These are phyloP conservation scores for Carex myosuroides DNA, from an alignment of 176 grass and related monocot genomes.

Conservation along the genomic window DNA sequence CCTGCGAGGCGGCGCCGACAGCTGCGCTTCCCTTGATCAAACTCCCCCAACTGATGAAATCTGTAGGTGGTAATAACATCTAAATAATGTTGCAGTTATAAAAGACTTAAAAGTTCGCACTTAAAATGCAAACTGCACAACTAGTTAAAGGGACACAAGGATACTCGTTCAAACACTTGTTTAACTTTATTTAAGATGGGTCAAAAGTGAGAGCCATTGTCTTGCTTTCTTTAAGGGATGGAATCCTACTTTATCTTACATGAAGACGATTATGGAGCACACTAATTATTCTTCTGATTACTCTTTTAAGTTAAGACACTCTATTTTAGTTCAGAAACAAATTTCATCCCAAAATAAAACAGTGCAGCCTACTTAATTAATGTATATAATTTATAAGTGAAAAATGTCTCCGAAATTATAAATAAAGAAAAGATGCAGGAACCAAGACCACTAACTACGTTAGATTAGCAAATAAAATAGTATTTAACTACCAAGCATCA, in stretches of 20 bases:
- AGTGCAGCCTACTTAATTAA: neutral
- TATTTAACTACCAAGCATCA: neutral
- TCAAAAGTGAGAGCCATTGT: neutral
- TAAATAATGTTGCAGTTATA: neutral
- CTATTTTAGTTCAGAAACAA: neutral
- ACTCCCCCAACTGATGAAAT: conserved; percentile 78
- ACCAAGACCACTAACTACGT: conserved; percentile 5
- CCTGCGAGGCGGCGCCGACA: conserved; percentile 88
- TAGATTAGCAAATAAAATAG: conserved; percentile 1
- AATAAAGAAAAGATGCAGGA: conserved; percentile 12
- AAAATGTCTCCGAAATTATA: neutral
- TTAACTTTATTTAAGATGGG: neutral
- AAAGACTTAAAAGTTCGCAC: neutral
- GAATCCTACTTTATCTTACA: neutral
- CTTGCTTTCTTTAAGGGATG: neutral
- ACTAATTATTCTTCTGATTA: neutral
- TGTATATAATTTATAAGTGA: neutral
- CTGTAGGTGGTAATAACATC: conserved; percentile 25
- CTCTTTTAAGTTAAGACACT: neutral
- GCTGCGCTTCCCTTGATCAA: conserved; percentile 80
- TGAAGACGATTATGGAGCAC: neutral
- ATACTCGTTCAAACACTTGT: neutral
- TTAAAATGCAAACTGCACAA: neutral
- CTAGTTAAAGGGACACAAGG: neutral
- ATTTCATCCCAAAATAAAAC: neutral